These are phyloP conservation scores for Colletotrichum kahawae DNA, from an alignment of 2,329 filamentous ascomycete species.

Conservation along the genomic window DNA sequence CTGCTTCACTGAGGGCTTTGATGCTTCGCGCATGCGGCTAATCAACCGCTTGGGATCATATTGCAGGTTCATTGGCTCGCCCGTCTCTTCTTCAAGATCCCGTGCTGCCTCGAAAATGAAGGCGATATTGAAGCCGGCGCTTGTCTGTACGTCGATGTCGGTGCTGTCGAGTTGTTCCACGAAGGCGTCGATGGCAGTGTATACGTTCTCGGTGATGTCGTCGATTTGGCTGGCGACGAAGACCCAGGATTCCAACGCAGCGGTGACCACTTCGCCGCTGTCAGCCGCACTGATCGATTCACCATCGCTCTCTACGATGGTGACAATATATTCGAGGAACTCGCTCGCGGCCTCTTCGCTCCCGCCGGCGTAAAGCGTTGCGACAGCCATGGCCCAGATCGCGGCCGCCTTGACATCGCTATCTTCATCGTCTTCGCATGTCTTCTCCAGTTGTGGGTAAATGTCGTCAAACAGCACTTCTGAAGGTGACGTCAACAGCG, in stretches of 20 bases:
- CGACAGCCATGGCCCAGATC: slow-evolving; percentile 76
- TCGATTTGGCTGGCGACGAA: slow-evolving; percentile 80
- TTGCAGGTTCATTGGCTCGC: slow-evolving; percentile 52
- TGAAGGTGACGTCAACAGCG: slow-evolving; percentile 70
- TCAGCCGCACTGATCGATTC: slow-evolving; percentile 74
- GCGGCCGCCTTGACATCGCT: slow-evolving; percentile 69
- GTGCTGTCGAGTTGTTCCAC: slow-evolving; percentile 83
- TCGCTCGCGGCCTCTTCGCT: slow-evolving; percentile 71
- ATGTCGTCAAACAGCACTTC: slow-evolving; percentile 70
- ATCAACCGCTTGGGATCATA: slow-evolving; percentile 56
- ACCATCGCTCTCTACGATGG: slow-evolving; percentile 82
- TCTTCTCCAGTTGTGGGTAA: slow-evolving; percentile 61
- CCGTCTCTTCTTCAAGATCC: slow-evolving; percentile 52
- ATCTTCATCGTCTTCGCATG: slow-evolving; percentile 71
- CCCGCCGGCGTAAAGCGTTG: slow-evolving; percentile 77
- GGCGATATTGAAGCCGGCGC: slow-evolving; percentile 81
- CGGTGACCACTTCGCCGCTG: slow-evolving; percentile 71
- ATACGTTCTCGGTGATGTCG: slow-evolving; percentile 73
- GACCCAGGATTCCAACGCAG: slow-evolving; percentile 79
- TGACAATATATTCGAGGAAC: slow-evolving; percentile 75
- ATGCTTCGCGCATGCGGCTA: slow-evolving; percentile 52
- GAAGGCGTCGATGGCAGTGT: slow-evolving; percentile 78
- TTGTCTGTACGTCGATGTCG: slow-evolving; percentile 75
- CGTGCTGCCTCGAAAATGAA: slow-evolving; percentile 77
- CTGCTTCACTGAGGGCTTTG: slow-evolving; percentile 51